These are phyloP conservation scores for Hydnomerulius pinastri DNA, from an alignment of 768 basidiomycete species.

Conservation along the genomic window DNA sequence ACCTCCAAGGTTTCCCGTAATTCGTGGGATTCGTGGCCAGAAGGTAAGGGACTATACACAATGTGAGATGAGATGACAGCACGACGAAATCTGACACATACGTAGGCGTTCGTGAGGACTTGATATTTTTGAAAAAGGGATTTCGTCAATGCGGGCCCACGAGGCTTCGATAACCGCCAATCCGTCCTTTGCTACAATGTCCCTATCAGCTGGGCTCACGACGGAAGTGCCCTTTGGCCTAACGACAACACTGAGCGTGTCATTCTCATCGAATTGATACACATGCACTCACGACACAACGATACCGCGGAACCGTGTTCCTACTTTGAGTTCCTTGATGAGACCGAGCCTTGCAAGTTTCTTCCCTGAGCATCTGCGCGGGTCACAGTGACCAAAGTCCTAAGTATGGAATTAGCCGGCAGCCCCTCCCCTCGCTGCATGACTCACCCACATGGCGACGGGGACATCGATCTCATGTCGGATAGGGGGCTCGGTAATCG, in stretches of 20 bases:
- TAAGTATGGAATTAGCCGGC: constrained; percentile 37
- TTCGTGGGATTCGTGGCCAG: constrained; percentile 96
- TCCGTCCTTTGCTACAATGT: constrained; percentile 70
- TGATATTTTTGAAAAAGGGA: constrained; percentile 92
- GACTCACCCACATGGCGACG: constrained; percentile 94
- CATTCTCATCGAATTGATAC: neutral
- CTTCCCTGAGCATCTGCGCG: constrained; percentile 84
- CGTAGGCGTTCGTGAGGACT: constrained; percentile 90
- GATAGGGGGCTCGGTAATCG: neutral
- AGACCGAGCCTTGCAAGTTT: constrained; percentile 85
- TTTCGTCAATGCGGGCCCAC: constrained; percentile 94
- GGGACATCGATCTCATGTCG: constrained; percentile 59
- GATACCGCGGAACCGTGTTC: constrained; percentile 84
- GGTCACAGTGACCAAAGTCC: constrained; percentile 99
- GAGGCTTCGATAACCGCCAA: constrained; percentile 99
- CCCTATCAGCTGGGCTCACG: constrained; percentile 83
- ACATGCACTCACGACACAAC: constrained; percentile 81
- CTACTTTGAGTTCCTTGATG: constrained; percentile 81
- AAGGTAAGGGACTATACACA: constrained; percentile 81
- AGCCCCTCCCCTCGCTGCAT: too few relatives aligned
- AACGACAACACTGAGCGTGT: neutral
- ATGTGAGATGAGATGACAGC: neutral
- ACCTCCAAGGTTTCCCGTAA: constrained; percentile 95
- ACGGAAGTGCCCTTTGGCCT: constrained; percentile 84
- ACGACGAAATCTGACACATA: constrained; percentile 42